Evolutionary conservation across 1,139 yeast species (phyloP), one percentile per base, ranked within the genome.

Genomic region (Zygotorulaspora mrakii): DNA sequence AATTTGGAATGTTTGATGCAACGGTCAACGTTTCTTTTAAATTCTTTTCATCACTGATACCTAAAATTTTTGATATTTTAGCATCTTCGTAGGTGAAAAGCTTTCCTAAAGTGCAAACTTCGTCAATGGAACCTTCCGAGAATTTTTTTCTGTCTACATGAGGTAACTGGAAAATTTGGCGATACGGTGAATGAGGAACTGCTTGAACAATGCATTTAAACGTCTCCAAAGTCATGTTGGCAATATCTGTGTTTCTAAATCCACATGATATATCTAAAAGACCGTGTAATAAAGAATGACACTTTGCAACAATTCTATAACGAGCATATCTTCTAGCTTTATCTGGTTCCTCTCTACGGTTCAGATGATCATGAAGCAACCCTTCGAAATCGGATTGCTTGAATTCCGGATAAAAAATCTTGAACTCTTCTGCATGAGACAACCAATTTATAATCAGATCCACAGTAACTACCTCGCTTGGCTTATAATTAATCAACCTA

Each of bases 161-260:
- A 16, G 96, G 96, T 48, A 91, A 71, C 68, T 91, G 98, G 49
- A 83, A 70, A 41, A 82, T 69, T 57, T 83, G 88, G 46, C 80
- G 81, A 47, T 73, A 64, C 10, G 77, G 75, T 13, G 69, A 60
- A 13, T 70, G 61, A 39, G 81, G 78, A 3, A 86, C 79, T 2
- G 95, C 97, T 64, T 88, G 96, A 16, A 82, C 68, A 32, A 94
- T 67, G 33, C 79, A 74, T 57, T 85, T 82, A 54, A 82, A 77
- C 42, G 94, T 72, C 43, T 82, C 87, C 37, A 79, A 64, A 11
- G 88, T 76, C 26, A 74, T 70, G 32, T 73, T 55, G 20, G 85
- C 70, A 40, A 86, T 71, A 16, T 82, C 91, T 17, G 77, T 71
- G 48, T 77, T 76, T 67, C 91, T 82, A 65, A 88, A 89, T 17